Base-by-base conservation (phyloP, 1,284 basidiomycete genomes). In the Retiboletus fuscus region DNA sequence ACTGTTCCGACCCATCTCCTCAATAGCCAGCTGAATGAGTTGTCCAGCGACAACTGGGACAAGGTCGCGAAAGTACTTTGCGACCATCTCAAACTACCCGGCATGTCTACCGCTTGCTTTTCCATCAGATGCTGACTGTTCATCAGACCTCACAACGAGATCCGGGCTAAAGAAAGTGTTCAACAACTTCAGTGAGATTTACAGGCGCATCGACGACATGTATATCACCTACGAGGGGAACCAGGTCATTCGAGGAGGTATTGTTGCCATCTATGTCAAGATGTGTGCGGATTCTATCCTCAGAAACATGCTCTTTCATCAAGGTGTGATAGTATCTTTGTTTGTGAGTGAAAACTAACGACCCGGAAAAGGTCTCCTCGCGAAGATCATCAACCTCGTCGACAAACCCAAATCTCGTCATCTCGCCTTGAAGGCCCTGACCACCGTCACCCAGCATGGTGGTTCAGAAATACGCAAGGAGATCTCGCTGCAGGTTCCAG, bases 111-210 rank as follows among this genome's bases (percentile, higher is more conserved):
- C 22, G 5, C 13, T 12, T 30, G 18, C 44, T 6, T 49, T 28
- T n/a, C 46, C 28, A 28, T 28, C 15, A 22, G 22, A 51, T 51
- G 5, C 43, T 53, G 24, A 34, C 64, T 68, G 43, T 7, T 60
- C 26, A 47, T 34, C 72, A 91, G 90, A 91, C 74, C 79, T 91
- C 15, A 81, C 82, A 8, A 87, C 83, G 12, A 85, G 89, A 43
- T 85, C 84, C 72, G 90, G 90, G 6, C 78, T 92, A 68, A 91
- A 90, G 80, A 89, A 88, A 71, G 83, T 90, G 13, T 89, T 91
- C 73, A 79, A 82, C 28, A 84, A 88, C 71, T 91, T 91, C 74
- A 83, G 84, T 30, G 77, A 81, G 5, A 85, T 90, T 34, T 87
- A 85, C 73, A 78, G 80, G 53, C 85, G 83, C 30, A 82, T 91